Base-by-base conservation (phyloP, 2,329 filamentous ascomycete species). In the Neofusicoccum sp. region DNA sequence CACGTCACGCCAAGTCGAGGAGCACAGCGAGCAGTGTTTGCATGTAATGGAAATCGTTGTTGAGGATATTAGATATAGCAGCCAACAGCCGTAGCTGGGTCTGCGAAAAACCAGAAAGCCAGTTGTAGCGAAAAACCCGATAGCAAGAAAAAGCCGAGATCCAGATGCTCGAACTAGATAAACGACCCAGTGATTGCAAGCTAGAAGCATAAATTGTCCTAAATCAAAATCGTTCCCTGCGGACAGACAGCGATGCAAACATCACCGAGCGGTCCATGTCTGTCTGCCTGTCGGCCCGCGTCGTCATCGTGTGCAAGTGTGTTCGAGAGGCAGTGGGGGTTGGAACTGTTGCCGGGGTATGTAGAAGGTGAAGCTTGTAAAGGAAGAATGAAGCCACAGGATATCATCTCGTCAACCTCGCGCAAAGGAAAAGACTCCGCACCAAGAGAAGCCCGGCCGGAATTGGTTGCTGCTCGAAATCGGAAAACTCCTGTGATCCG, bases 401-500 rank as follows among this genome's bases (percentile, higher is more conserved):
- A 56, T 56, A 56, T 56, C 51, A 56, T 56, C 51, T 56, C 38
- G 43, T 56, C 51, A 28, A 41, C 47, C 14, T 54, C 30, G 34
- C 20, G 20, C 26, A 54, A 54, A 28, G 24, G 26, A 56, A 36
- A 51, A 56, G 33, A 31, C 51, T 43, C 51, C 51, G 28, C 20
- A 41, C 51, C 38, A 43, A 43, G 38, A 33, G 14, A 40, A 12
- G 24, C 36, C 38, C 28, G 51, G 51, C 28, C 28, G 51, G 26
- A 33, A 30, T 36, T 31, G 40, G 51, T 41, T 56, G 51, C 51
- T 56, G 51, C 43, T 56, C 36, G 33, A 34, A 48, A 56, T 56
- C 34, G 36, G 36, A 56, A 56, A 56, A 56, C 51, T 56, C 51
- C 51, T 41, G 30, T 56, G 51, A 56, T 56, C 51, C 51, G 38